Evolutionary conservation across 495 filamentous ascomycete species (phyloP).

Genomic region (Neurospora sp.): DNA sequence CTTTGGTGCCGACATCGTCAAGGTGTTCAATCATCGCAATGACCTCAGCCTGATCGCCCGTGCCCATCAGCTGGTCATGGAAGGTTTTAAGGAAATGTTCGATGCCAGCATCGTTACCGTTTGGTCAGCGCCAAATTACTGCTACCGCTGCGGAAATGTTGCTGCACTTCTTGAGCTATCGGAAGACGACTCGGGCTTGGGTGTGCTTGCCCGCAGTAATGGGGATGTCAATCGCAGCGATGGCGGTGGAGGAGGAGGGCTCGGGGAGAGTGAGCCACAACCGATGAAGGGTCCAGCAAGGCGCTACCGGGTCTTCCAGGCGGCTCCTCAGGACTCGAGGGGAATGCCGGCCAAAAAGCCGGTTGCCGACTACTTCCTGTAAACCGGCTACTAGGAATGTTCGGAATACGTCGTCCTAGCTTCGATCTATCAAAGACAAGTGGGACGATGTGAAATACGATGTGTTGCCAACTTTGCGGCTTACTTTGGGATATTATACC

Average conservation of each 20-base stretch:
- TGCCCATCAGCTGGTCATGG: slow-evolving; percentile 97
- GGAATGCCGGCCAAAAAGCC: slow-evolving; percentile 99
- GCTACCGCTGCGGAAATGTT: slow-evolving; percentile 95
- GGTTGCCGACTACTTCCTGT: slow-evolving; percentile 93
- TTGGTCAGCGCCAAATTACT: slow-evolving; percentile 97
- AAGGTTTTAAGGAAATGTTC: slow-evolving; percentile 99
- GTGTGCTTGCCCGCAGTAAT: slow-evolving; percentile 67
- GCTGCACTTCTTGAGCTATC: slow-evolving; percentile 88
- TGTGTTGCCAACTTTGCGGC: not conserved
- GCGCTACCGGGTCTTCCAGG: slow-evolving; percentile 92
- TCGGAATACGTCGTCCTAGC: not conserved
- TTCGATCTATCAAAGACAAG: not conserved
- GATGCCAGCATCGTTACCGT: slow-evolving; percentile 91
- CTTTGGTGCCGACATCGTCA: slow-evolving; percentile 94
- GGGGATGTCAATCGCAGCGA: slow-evolving; percentile 58
- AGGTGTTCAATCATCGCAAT: slow-evolving; percentile 87
- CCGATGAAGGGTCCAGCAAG: slow-evolving; percentile 64
- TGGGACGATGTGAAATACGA: not conserved
- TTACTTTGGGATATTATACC: not conserved
- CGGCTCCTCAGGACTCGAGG: slow-evolving; percentile 89
- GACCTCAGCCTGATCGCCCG: slow-evolving; percentile 85
- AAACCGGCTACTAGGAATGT: not conserved
- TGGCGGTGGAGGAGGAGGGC: slow-evolving; percentile 12
- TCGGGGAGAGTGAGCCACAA: slow-evolving; percentile 10
- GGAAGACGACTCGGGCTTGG: slow-evolving; percentile 71